phyloP scores from a whole-genome alignment of 2,329 filamentous ascomycete genomes.

The Apiospora kogelbergensis region DNA sequence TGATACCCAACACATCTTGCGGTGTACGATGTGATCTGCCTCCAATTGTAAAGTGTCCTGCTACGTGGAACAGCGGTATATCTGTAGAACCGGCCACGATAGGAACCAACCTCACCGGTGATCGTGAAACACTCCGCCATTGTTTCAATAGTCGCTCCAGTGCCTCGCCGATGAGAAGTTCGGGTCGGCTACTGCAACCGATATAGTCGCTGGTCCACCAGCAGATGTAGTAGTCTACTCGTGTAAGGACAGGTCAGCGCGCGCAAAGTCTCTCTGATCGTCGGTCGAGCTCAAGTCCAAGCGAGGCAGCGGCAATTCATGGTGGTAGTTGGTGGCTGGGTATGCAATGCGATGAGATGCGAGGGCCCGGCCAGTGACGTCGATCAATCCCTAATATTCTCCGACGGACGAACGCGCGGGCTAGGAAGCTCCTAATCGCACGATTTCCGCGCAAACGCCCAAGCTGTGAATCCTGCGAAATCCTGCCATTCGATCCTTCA shows the following conservation, averaged over 20 bases:
- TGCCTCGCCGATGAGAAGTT: background rate
- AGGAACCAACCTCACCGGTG: background rate
- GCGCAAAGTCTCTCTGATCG: too few species aligned
- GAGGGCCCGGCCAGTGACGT: too few species aligned
- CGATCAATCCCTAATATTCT: background rate
- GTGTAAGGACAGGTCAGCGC: too few species aligned
- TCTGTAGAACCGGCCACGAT: background rate
- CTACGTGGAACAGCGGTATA: background rate
- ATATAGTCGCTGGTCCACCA: background rate
- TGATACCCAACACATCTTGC: background rate
- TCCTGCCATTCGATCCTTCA: background rate
- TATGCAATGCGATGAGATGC: too few species aligned
- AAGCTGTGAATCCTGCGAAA: background rate
- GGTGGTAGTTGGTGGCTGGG: too few species aligned
- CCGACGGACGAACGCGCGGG: background rate
- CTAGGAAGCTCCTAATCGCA: background rate
- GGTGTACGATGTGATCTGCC: background rate
- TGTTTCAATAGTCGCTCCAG: background rate
- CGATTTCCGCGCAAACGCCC: background rate
- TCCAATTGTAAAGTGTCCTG: background rate
- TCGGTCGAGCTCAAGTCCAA: too few species aligned
- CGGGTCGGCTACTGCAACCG: background rate
- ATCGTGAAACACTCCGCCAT: background rate
- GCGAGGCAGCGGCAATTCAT: too few species aligned
- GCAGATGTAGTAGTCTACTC: too few species aligned